A percentile compares a stretch with the other conserved stretches of the same genome.
phyloP scores from a whole-genome alignment of 2,329 filamentous ascomycete species.

The Lachnellula willkommii region DNA sequence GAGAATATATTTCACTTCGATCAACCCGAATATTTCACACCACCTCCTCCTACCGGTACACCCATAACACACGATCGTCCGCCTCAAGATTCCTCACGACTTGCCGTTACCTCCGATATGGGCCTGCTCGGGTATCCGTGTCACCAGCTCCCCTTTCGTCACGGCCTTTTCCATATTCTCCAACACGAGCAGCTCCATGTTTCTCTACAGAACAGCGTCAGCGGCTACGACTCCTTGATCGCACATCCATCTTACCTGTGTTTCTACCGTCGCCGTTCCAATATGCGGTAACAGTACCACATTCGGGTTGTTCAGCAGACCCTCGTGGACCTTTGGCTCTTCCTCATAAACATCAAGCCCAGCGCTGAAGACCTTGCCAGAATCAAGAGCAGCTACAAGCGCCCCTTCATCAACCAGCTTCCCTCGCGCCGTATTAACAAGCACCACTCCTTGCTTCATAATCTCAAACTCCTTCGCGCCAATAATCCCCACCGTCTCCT shows the following conservation, averaged over 20 bases:
- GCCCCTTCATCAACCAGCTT: constrained; percentile 75
- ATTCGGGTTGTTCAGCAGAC: constrained; percentile 63
- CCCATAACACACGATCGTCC: too few species aligned
- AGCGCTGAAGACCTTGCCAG: constrained; percentile 57
- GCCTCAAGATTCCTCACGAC: too few species aligned
- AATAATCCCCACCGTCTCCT: constrained; percentile 64
- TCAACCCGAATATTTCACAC: too few species aligned
- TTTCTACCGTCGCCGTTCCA: constrained; percentile 71
- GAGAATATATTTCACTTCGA: too few species aligned
- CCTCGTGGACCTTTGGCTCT: constrained; percentile 69
- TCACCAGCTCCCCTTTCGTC: constrained; percentile 55
- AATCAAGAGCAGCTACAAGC: constrained; percentile 67
- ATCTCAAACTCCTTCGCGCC: constrained; percentile 60
- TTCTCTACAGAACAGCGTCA: constrained; percentile 34
- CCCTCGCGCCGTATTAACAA: constrained; percentile 77
- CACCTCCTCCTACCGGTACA: too few species aligned
- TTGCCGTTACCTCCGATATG: neutral
- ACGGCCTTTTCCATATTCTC: constrained; percentile 61
- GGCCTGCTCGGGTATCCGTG: constrained; percentile 62
- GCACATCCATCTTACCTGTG: constrained; percentile 21
- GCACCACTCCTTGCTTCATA: constrained; percentile 73
- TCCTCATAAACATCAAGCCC: constrained; percentile 79
- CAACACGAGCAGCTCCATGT: constrained; percentile 72
- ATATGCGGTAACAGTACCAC: constrained; percentile 76
- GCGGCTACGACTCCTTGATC: neutral